Percentiles rank a stretch among this genome's conserved stretches.
Evolutionary conservation across 129 eudicot species (phyloP).

Genomic region (Artemisia annua): DNA sequence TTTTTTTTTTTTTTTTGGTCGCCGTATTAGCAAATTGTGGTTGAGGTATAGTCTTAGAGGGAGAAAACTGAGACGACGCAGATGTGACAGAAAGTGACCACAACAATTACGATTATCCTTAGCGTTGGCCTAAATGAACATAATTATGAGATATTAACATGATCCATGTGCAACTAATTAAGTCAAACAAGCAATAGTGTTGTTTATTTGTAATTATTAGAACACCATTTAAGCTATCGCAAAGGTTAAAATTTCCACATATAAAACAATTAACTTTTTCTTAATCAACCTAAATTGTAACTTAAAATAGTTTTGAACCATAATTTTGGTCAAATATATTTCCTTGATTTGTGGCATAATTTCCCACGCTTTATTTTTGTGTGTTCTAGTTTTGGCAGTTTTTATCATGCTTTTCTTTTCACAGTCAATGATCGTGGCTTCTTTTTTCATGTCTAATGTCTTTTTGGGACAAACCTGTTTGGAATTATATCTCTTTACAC

Average conservation of each 20-base stretch:
- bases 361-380: not conserved
- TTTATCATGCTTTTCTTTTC: not conserved
- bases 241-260: not conserved
- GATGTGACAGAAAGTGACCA: too few species aligned
- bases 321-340: slow-evolving; percentile 1
- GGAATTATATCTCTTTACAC: not conserved
- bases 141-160: too few species aligned
- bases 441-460: slow-evolving; percentile 5
- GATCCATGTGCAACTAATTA: too few species aligned
- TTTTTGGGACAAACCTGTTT: not conserved
- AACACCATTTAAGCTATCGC: not conserved
- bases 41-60: too few species aligned
- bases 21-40: too few species aligned
- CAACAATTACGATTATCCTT: too few species aligned
- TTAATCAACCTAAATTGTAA: not conserved
- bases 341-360: slow-evolving; percentile 40
- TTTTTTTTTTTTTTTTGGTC: too few species aligned
- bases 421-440: slow-evolving; percentile 27
- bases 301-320: not conserved
- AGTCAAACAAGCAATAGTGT: too few species aligned
- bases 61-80: too few species aligned
- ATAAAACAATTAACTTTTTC: not conserved
- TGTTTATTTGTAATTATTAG: too few species aligned
- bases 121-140: too few species aligned
- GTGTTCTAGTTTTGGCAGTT: not conserved